Evolutionary conservation across 371 early-diverging fungal species (phyloP).

Genomic region (Circinella minor): DNA sequence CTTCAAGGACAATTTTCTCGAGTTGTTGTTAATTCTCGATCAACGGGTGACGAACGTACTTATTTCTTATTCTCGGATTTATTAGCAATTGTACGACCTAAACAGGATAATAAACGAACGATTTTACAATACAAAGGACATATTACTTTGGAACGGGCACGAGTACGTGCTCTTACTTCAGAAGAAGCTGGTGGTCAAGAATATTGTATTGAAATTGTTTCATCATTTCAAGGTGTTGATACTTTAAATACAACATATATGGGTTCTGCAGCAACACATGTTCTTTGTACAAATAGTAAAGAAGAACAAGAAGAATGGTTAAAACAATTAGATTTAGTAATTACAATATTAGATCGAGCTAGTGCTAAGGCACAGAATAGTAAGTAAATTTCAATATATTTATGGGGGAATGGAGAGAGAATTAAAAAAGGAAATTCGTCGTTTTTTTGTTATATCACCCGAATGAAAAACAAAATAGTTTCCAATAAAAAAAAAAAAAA

Average conservation of each 20-base stretch:
- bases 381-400: constrained; percentile 1
- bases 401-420: too few species aligned
- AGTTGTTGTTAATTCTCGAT: constrained; percentile 24
- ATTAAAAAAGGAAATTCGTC: too few species aligned
- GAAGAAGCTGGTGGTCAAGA: constrained; percentile 39
- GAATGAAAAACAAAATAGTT: too few species aligned
- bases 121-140: constrained; percentile 47
- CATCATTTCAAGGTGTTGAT: constrained; percentile 45
- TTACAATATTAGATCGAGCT: constrained; percentile 34
- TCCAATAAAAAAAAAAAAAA: too few species aligned
- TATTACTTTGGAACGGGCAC: constrained; percentile 33
- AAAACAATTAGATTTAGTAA: constrained; percentile 30
- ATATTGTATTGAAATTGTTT: constrained; percentile 37
- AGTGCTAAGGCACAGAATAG: constrained; percentile 20
- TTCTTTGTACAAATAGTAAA: constrained; percentile 25
- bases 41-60: constrained; percentile 36
- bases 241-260: constrained; percentile 43
- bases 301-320: constrained; percentile 39
- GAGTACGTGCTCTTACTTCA: constrained; percentile 27
- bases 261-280: constrained; percentile 33
- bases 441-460: too few species aligned
- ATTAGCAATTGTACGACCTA: constrained; percentile 38
- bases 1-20: constrained; percentile 41
- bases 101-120: constrained; percentile 28
- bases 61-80: constrained; percentile 50